Evolutionary conservation across 768 basidiomycete species (phyloP).

Genomic region (Collybia sp.): DNA sequence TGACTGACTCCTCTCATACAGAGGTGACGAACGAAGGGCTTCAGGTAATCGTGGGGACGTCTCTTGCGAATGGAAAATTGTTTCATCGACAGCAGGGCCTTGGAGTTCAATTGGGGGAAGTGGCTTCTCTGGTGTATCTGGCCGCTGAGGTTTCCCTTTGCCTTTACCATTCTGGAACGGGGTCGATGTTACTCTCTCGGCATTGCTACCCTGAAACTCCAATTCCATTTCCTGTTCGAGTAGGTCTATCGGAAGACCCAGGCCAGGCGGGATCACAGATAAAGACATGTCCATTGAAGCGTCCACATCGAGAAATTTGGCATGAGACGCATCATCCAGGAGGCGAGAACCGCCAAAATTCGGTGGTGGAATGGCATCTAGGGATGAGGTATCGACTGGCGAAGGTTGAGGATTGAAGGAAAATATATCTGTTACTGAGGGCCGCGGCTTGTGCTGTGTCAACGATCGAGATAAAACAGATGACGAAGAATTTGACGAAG

Average conservation of each 20-base stretch:
- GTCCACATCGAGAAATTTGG: conserved; percentile 25
- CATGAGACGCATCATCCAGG: conserved; percentile 38
- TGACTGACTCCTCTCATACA: conserved; percentile 61
- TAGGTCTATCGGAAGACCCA: too few relatives aligned
- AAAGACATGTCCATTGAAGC: conserved; percentile 26
- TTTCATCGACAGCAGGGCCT: conserved; percentile 31
- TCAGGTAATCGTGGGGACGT: conserved; percentile 28
- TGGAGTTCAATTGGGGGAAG: conserved; percentile 5
- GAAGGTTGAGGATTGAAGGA: too few relatives aligned
- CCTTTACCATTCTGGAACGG: conserved; percentile 37
- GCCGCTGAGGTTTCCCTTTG: conserved; percentile 14
- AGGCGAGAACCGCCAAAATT: conserved; percentile 46
- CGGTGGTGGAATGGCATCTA: conserved; percentile 38
- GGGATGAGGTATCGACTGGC: too few relatives aligned
- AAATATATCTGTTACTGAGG: too few relatives aligned
- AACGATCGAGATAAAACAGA: too few relatives aligned
- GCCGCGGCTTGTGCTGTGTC: too few relatives aligned
- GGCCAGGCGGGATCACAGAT: conserved; percentile 1
- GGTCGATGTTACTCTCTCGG: conserved; percentile 35
- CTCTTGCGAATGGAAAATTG: conserved; percentile 40
- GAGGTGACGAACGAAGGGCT: conserved; percentile 9
- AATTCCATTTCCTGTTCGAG: conserved; percentile 17
- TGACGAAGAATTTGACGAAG: too few relatives aligned
- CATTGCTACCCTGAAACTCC: conserved; percentile 11
- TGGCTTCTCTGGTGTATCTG: conserved; percentile 14